A percentile compares a stretch with the other conserved stretches of the same genome.
Evolutionary conservation across 2,329 filamentous ascomycete genomes (phyloP).

Genomic region (Fusarium secorum): DNA sequence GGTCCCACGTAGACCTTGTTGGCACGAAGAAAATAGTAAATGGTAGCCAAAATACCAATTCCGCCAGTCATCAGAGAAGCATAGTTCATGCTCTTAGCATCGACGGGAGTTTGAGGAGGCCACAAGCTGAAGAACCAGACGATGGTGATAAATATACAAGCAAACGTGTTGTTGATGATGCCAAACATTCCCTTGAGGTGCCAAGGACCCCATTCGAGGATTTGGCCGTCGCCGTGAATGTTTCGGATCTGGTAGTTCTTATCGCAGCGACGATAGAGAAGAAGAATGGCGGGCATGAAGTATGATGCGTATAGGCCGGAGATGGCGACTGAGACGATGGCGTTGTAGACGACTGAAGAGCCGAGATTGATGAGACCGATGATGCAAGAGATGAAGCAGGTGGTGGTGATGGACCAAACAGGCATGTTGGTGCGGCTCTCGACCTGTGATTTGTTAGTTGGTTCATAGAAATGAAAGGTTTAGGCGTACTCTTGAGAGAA

Average conservation of each 20-base stretch:
- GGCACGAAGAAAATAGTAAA: conserved; percentile 55
- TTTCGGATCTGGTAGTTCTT: conserved; percentile 34
- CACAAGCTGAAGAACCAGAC: conserved; percentile 64
- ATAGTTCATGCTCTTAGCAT: conserved; percentile 53
- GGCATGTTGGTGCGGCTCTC: conserved; percentile 33
- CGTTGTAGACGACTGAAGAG: conserved; percentile 35
- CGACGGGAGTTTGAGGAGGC: conserved; percentile 45
- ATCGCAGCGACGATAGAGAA: conserved; percentile 37
- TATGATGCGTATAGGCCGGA: conserved; percentile 37
- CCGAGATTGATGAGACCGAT: conserved; percentile 38
- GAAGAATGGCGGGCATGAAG: conserved; percentile 30
- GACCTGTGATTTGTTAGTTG: conserved; percentile 11
- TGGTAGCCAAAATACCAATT: conserved; percentile 51
- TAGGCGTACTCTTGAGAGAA: conserved; percentile 18
- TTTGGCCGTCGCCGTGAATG: conserved; percentile 19
- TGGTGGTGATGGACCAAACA: conserved; percentile 33
- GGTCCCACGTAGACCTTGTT: conserved; percentile 55
- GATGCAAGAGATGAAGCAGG: conserved; percentile 32
- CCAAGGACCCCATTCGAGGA: conserved; percentile 61
- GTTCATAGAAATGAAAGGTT: fast-evolving
- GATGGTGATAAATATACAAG: conserved; percentile 60
- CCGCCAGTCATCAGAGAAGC: conserved; percentile 53
- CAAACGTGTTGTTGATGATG: conserved; percentile 61
- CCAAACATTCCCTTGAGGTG: conserved; percentile 59
- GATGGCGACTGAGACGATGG: conserved; percentile 35